phyloP scores from a whole-genome alignment of 2,329 filamentous ascomycete species.

The Chaetomiaceae sp. region DNA sequence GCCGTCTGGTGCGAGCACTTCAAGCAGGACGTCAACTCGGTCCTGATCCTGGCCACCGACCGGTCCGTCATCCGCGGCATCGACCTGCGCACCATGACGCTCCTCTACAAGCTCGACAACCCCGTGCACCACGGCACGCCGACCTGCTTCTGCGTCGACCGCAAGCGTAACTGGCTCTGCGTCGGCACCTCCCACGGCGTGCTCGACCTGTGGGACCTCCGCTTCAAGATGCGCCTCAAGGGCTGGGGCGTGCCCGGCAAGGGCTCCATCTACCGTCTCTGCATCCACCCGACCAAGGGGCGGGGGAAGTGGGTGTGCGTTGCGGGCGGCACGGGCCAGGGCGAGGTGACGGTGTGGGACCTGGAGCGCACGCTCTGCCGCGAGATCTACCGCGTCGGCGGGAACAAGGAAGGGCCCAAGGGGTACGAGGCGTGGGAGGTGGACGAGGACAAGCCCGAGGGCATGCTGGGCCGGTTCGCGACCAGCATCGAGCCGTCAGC shows the following conservation, averaged over 20 bases:
- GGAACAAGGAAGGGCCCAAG: constrained; percentile 55
- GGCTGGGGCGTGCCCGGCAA: constrained; percentile 84
- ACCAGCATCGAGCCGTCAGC: constrained; percentile 62
- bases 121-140: constrained; percentile 87
- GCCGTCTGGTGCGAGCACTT: constrained; percentile 92
- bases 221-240: constrained; percentile 84
- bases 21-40: constrained; percentile 73
- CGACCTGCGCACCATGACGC: constrained; percentile 79
- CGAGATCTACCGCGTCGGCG: constrained; percentile 75
- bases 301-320: constrained; percentile 83
- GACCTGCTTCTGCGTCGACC: constrained; percentile 85
- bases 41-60: constrained; percentile 81
- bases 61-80: constrained; percentile 77
- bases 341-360: constrained; percentile 94
- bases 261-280: constrained; percentile 72
- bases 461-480: constrained; percentile 81
- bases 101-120: constrained; percentile 76
- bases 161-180: constrained; percentile 82
- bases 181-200: constrained; percentile 91
- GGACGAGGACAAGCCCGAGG: constrained; percentile 82
- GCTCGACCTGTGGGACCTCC: constrained; percentile 89
- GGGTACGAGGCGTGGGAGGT: constrained; percentile 81
- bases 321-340: constrained; percentile 77
- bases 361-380: constrained; percentile 83
- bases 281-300: constrained; percentile 71